phyloP scores from a whole-genome alignment of 1,139 yeast genomes.

The Insectozyma bohioensis region DNA sequence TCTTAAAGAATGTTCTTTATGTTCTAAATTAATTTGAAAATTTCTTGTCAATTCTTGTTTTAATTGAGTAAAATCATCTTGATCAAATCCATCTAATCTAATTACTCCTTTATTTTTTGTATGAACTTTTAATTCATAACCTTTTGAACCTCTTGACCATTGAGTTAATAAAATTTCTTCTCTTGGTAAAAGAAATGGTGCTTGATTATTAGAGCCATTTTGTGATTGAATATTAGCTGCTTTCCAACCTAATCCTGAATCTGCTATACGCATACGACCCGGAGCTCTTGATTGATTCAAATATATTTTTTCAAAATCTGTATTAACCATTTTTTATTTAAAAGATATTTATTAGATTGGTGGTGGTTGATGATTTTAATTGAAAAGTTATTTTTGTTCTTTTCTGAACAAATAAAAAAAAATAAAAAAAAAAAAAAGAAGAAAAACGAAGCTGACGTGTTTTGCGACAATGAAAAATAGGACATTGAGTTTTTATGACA shows the following conservation, averaged over 20 bases:
- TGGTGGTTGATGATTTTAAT: slow-evolving; percentile 1
- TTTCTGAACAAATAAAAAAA: slow-evolving; percentile 1
- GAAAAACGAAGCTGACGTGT: slow-evolving; percentile 5
- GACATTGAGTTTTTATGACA: not conserved
- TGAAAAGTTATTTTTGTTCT: slow-evolving; percentile 1
- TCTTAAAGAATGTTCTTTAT: slow-evolving; percentile 84
- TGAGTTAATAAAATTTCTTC: slow-evolving; percentile 76
- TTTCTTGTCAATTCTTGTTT: slow-evolving; percentile 83
- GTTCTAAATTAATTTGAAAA: slow-evolving; percentile 72
- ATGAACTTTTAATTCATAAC: slow-evolving; percentile 84
- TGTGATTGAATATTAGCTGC: slow-evolving; percentile 35
- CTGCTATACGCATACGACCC: slow-evolving; percentile 93
- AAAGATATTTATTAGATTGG: slow-evolving; percentile 1
- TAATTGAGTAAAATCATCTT: slow-evolving; percentile 73
- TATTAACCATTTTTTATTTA: slow-evolving; percentile 43
- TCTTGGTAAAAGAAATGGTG: slow-evolving; percentile 80
- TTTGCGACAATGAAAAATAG: slow-evolving; percentile 8
- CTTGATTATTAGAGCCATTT: slow-evolving; percentile 34
- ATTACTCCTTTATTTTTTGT: slow-evolving; percentile 88
- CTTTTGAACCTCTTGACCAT: slow-evolving; percentile 95
- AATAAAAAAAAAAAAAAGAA: slow-evolving; percentile 5
- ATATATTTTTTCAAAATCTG: slow-evolving; percentile 82
- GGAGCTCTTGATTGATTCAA: slow-evolving; percentile 79
- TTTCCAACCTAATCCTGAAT: slow-evolving; percentile 97
- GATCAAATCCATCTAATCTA: slow-evolving; percentile 88